Evolutionary conservation across 2,329 filamentous ascomycete species (phyloP), one percentile per base, ranked within the genome.

Genomic region (Pyricularia sp.): DNA sequence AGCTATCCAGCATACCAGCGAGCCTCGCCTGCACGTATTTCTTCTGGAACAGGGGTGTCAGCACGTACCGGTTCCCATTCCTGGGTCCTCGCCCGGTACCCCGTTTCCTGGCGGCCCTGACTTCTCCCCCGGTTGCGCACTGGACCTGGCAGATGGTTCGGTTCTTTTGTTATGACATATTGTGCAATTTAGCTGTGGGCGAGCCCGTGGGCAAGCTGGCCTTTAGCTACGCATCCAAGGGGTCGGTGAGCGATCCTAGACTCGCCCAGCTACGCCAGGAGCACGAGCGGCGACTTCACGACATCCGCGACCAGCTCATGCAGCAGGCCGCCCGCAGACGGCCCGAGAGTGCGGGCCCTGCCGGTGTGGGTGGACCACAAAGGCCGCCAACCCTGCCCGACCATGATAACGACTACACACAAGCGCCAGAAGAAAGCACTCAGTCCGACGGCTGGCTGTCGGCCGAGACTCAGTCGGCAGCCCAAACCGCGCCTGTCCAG

Each of bases 31-130:
- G 68, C 9, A n/a, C 62, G 3, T 59, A 66, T 19, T 1, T 66
- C 4, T 10, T 65, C 5, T 66, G 62, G 35, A 65, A 67, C 53
- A 53, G 59, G 19, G 67, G 69, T 24, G 65, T 66, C 4, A 30
- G 64, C 12, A 61, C 40, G 6, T 70, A 69, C 62, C 62, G 65
- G 2, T 68, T 70, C 40, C 69, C 69, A 16, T 67, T 70, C 19
- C 66, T 62, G 62, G 44, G 62, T 62, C 66, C 67, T 22, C 24
- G 62, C 13, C 33, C 57, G 16, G 55, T 40, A n/a, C 4, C 12
- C 2, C 68, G 70, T 65, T 60, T 64, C 62, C 66, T 68, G 2
- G 24, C 66, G 35, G 61, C 64, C 4, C 69, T 70, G 35, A 66
- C 66, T 10, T 26, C 26, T 19, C 35, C 66, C 19, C 5, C 63